Conservation (phyloP, 2,329 filamentous ascomycete genomes). For the Mycosphaerella arachidis region DNA sequence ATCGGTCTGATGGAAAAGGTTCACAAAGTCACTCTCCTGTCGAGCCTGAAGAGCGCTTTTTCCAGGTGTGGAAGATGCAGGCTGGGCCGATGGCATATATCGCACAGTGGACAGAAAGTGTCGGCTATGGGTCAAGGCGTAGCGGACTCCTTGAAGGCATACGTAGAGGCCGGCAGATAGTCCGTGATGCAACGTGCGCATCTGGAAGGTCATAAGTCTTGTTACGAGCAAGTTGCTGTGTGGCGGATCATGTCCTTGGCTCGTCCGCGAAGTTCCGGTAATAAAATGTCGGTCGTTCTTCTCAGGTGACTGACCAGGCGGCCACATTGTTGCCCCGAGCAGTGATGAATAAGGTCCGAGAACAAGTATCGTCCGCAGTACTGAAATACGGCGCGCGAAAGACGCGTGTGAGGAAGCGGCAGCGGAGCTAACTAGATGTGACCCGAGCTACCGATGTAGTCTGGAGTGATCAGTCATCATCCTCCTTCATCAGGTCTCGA, state of each 20-base stretch:
- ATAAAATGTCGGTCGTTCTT: neutral
- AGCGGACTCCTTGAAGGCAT: slow-evolving; percentile 11
- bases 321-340: neutral
- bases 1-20: slow-evolving; percentile 10
- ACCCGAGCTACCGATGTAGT: neutral
- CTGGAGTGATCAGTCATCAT: neutral
- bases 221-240: neutral
- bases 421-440: neutral
- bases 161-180: neutral
- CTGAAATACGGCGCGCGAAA: no score
- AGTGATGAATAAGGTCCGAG: neutral
- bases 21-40: slow-evolving; percentile 7
- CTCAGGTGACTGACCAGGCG: neutral
- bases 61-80: no score
- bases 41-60: no score
- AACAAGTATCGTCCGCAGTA: neutral
- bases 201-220: no score
- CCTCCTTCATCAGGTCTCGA: no score
- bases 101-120: no score
- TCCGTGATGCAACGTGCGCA: no score
- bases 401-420: neutral
- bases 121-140: slow-evolving; percentile 7
- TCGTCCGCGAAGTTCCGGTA: no score
- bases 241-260: no score
- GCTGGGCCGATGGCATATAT: no score